These are phyloP conservation scores for Bullera alba DNA, from an alignment of 768 basidiomycete genomes.

Conservation along the genomic window DNA sequence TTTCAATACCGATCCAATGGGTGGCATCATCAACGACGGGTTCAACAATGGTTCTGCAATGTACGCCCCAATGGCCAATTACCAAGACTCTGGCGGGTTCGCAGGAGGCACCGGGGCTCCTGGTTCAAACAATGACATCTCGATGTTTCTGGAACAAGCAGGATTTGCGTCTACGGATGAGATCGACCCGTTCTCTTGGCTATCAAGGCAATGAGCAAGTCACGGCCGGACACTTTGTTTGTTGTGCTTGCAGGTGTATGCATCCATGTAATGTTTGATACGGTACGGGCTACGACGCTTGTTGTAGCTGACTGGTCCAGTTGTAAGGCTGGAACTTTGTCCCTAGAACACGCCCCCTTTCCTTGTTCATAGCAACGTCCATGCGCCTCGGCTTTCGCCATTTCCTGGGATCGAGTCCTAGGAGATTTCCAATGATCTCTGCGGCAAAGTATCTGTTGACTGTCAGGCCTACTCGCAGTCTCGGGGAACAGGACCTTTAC, in stretches of 20 bases:
- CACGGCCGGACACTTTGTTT: no score
- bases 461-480: background rate
- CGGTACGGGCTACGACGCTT: no score
- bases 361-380: constrained; percentile 63
- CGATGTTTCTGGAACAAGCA: background rate
- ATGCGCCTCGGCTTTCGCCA: constrained; percentile 76
- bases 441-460: constrained; percentile 74
- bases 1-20: background rate
- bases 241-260: no score
- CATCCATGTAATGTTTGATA: no score
- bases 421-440: constrained; percentile 86
- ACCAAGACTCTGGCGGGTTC: no score
- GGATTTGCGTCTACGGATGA: background rate
- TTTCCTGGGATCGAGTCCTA: constrained; percentile 75
- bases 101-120: background rate
- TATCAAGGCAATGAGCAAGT: no score
- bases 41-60: no score
- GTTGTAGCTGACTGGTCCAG: constrained; percentile 47
- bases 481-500: constrained; percentile 18
- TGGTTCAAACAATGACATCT: background rate
- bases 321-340: constrained; percentile 59
- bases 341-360: constrained; percentile 64
- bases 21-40: background rate
- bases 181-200: background rate
- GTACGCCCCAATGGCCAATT: no score